phyloP scores from a whole-genome alignment of 768 basidiomycete genomes.

The Amanita thiersii region DNA sequence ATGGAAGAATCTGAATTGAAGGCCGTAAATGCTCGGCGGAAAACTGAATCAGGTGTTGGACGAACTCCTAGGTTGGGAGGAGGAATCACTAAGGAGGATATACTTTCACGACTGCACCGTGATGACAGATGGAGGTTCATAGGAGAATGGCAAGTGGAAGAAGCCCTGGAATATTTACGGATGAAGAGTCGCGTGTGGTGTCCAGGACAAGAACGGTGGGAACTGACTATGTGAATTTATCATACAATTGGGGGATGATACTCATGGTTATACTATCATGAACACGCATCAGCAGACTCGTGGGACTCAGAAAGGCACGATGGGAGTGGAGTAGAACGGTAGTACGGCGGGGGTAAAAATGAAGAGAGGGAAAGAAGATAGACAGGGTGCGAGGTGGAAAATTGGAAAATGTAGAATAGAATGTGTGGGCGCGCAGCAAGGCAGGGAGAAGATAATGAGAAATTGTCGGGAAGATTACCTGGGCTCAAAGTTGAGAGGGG shows the following conservation, averaged over 20 bases:
- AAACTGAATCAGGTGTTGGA: conserved; percentile 6
- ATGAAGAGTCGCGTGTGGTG: conserved; percentile 29
- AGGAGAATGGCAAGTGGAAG: conserved; percentile 56
- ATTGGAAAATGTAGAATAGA: too few species aligned
- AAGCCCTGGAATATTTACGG: conserved; percentile 43
- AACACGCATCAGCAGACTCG: neutral
- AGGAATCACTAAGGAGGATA: conserved; percentile 31
- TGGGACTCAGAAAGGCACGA: neutral
- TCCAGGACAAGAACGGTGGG: conserved; percentile 30
- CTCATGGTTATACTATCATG: neutral
- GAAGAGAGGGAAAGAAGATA: too few species aligned
- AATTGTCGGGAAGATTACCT: too few species aligned
- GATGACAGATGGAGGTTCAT: conserved; percentile 64
- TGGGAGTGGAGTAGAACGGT: too few species aligned
- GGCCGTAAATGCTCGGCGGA: conserved; percentile 2
- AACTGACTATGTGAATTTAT: conserved; percentile 21
- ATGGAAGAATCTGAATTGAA: conserved; percentile 26
- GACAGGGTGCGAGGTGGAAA: too few species aligned
- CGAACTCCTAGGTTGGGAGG: conserved; percentile 14
- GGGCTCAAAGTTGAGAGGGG: too few species aligned
- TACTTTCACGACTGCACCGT: conserved; percentile 36
- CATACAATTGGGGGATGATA: too few species aligned
- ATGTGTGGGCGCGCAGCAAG: too few species aligned
- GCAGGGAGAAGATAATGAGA: too few species aligned
- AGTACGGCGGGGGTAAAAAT: too few species aligned